Base-by-base conservation (phyloP, 2,329 filamentous ascomycete genomes). In the Xylariaceae sp. region DNA sequence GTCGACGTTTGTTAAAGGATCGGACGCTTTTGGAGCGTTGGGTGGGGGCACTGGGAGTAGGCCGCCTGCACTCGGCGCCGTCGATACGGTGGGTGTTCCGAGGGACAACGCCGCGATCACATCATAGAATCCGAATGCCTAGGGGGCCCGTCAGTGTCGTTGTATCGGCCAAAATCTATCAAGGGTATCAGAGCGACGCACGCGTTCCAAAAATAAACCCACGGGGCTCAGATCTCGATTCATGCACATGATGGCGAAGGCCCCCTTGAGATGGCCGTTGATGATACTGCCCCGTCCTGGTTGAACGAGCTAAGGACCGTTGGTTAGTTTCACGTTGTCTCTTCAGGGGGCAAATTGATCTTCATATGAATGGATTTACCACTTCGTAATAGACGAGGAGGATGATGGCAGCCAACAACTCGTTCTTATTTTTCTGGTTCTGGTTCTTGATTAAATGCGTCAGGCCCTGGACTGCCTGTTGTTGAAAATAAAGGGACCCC, bases 111-210 rank as follows among this genome's bases (percentile, higher is more conserved):
- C 83, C 4, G 83, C 80, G 58, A 86, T 86, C 18, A 87, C 84
- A 67, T 87, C 84, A 71, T 87, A 86, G 65, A 86, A 87, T 4
- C 82, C 79, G 65, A 87, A 87, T 1, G 83, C 83, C 83, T 86
- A 30, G 57, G 35, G 13, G 18, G 37, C 30, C 8, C 35, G 63
- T 75, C 39, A 74, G 68, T 55, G 53, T 9, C 48, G 48, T 45
- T 34, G n/a, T 47, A 47, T 30, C n/a, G n/a, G 52, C 10, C 17
- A 51, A 18, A n/a, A 2, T 48, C 3, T 30, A 37, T 10, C 34
- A 4, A 50, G 2, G 50, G 50, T 56, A 57, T 18, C 5, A n/a
- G 4, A 17, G 5, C 35, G 5, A 62, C 64, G 11, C 73, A 86
- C 84, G 11, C 84, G 76, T 70, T 86, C 83, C 2, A 87, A 72